Evolutionary conservation across 208 protist genomes (phyloP), one percentile per base, ranked within the genome.

Genomic region (Trypanosoma avium): DNA sequence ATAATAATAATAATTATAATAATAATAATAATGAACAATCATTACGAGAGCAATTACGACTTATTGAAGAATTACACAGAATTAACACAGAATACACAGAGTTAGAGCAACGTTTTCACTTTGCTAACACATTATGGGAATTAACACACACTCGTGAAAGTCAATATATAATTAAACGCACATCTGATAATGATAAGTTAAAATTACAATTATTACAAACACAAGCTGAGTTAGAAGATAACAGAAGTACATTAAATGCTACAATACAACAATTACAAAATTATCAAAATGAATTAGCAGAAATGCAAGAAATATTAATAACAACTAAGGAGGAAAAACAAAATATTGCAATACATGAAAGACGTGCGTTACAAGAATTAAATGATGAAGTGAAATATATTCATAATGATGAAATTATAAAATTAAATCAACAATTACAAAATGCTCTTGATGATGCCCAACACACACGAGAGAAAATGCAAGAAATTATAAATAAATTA

Each of bases 1-100:
- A 21, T 10, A 55, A 22, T 32, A 24, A 12, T 43, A 22, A 15
- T 17, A 56, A 9, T 17, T 19, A 19, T 15, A 26, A 13, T 27
- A 43, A 27, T 10, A 42, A 50, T 12, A 24, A 36, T 0, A 17
- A n/a, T 36, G 4, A 35, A 29, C 9, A 17, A 68, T 72, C 75
- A 1, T 61, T 88, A 29, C 63, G 77, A 47, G 82, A 82, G 72
- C 70, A 88, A 55, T 45, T 89, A 61, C 65, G 67, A n/a, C 71
- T 92, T 47, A 54, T 85, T 12, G 73, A 82, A 43, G 70, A 77
- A 40, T 19, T 92, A n/a, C 58, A 68, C 24, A 64, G 59, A 4
- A 57, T 81, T 22, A 54, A 32, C 12, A 75, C 77, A 45, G 70
- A 75, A 38, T 82, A 85, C 27, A 61, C 46, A 12, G 55, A 57